Conservation (phyloP, 176 grass and related monocot genomes). For the Ensete glaucum region DNA sequence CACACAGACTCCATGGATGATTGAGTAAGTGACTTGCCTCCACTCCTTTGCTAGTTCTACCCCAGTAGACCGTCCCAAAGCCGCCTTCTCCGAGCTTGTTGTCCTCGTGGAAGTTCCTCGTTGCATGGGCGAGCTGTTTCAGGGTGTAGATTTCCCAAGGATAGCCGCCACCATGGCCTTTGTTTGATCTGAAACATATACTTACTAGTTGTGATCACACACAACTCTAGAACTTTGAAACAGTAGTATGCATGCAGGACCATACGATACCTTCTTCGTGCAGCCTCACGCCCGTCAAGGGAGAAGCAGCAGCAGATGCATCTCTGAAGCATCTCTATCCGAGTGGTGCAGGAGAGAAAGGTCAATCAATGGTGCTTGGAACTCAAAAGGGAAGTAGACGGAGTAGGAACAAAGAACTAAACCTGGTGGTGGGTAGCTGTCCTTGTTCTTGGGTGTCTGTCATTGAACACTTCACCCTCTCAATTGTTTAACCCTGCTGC, state of each 20-base stretch:
- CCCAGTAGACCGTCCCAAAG: conserved; percentile 24
- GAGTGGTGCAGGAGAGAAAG: neutral
- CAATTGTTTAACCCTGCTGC: neutral
- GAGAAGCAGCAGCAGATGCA: conserved; percentile 40
- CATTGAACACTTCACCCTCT: neutral
- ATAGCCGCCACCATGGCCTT: conserved; percentile 30
- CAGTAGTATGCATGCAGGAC: neutral
- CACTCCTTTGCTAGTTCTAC: conserved; percentile 38
- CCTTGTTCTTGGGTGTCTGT: neutral
- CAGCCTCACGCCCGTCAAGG: conserved; percentile 16
- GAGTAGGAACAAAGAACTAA: neutral
- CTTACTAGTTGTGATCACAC: neutral
- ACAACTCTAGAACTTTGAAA: neutral
- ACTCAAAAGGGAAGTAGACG: neutral
- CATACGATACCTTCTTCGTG: conserved; percentile 11
- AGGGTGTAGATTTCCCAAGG: conserved; percentile 69
- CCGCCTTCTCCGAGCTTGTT: conserved; percentile 35
- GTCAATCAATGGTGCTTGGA: neutral
- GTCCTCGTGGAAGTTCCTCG: conserved; percentile 60
- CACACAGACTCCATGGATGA: neutral
- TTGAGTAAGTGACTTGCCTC: conserved; percentile 31
- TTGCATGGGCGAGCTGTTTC: conserved; percentile 58
- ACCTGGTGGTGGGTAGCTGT: neutral
- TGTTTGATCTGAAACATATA: neutral
- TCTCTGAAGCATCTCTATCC: neutral